A percentile compares a stretch with the other conserved stretches of the same genome.
Evolutionary conservation across 176 grass and related monocot species (phyloP).

Genomic region (Zea luxurians): DNA sequence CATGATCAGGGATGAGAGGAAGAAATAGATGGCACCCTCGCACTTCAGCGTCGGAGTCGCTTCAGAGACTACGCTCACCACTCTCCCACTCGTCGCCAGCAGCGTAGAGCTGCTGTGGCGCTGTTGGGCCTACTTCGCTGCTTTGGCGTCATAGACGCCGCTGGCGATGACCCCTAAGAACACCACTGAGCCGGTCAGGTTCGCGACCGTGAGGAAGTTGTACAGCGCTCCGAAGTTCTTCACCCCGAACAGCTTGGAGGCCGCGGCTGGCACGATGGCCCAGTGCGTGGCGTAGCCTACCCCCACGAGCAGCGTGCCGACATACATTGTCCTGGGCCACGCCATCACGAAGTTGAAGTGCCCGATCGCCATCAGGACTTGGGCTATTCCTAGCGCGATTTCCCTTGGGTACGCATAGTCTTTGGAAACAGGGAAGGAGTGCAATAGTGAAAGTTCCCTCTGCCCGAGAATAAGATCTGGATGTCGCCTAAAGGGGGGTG

Average conservation of each 20-base stretch:
- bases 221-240: constrained; percentile 68
- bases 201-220: constrained; percentile 66
- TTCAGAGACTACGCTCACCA: constrained; percentile 33
- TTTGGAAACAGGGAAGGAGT: constrained; percentile 35
- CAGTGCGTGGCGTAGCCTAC: constrained; percentile 57
- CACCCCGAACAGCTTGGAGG: constrained; percentile 64
- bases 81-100: constrained; percentile 20
- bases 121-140: constrained; percentile 61
- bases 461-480: too few species aligned
- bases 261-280: too few species aligned
- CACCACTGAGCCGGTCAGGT: constrained; percentile 73
- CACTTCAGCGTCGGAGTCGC: constrained; percentile 55
- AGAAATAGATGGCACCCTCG: constrained; percentile 71
- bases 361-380: constrained; percentile 71
- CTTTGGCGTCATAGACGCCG: constrained; percentile 77
- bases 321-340: constrained; percentile 55
- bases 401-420: constrained; percentile 75
- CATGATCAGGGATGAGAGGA: constrained; percentile 84
- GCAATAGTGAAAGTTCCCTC: too few species aligned
- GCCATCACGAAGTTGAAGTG: constrained; percentile 80
- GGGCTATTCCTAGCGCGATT: constrained; percentile 66
- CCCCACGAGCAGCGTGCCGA: constrained; percentile 50
- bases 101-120: constrained; percentile 38
- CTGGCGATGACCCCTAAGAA: constrained; percentile 91
- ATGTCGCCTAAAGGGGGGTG: too few species aligned